phyloP scores from a whole-genome alignment of 768 basidiomycete genomes.

The Lactarius sp. region DNA sequence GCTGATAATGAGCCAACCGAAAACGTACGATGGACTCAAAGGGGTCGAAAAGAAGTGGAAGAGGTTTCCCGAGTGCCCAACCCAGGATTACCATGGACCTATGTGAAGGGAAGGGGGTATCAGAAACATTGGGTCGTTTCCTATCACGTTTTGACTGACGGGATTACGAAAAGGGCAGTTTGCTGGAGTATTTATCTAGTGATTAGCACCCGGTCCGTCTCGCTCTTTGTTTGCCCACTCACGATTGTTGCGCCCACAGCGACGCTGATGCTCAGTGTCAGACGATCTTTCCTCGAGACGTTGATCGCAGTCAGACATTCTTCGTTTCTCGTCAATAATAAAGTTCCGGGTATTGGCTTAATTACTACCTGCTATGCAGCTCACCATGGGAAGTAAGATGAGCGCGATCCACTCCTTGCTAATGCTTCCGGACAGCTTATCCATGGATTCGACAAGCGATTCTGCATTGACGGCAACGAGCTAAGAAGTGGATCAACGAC shows the following conservation, averaged over 20 bases:
- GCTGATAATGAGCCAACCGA: neutral
- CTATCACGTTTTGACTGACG: slow-evolving; percentile 36
- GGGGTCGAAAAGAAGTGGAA: slow-evolving; percentile 82
- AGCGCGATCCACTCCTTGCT: slow-evolving; percentile 87
- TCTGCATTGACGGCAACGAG: slow-evolving; percentile 60
- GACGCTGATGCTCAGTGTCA: slow-evolving; percentile 79
- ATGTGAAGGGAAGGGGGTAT: slow-evolving; percentile 6
- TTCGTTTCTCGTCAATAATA: slow-evolving; percentile 27
- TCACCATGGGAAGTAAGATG: slow-evolving; percentile 82
- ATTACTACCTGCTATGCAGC: slow-evolving; percentile 62
- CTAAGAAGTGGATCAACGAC: slow-evolving; percentile 28
- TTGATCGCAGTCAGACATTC: slow-evolving; percentile 89
- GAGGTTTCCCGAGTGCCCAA: slow-evolving; percentile 76
- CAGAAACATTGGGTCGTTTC: neutral
- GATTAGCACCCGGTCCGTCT: neutral
- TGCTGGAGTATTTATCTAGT: slow-evolving; percentile 42
- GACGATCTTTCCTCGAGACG: slow-evolving; percentile 80
- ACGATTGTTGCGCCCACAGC: slow-evolving; percentile 78
- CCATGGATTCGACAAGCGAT: slow-evolving; percentile 78
- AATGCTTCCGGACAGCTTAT: slow-evolving; percentile 63
- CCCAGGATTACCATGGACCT: slow-evolving; percentile 72
- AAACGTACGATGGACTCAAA: slow-evolving; percentile 58
- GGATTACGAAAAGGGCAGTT: slow-evolving; percentile 66
- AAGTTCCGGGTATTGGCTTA: neutral
- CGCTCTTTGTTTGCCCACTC: slow-evolving; percentile 29